Evolutionary conservation across 495 filamentous ascomycete species (phyloP), one percentile per base, ranked within the genome.

Genomic region (Hyaloscypha variabilis): DNA sequence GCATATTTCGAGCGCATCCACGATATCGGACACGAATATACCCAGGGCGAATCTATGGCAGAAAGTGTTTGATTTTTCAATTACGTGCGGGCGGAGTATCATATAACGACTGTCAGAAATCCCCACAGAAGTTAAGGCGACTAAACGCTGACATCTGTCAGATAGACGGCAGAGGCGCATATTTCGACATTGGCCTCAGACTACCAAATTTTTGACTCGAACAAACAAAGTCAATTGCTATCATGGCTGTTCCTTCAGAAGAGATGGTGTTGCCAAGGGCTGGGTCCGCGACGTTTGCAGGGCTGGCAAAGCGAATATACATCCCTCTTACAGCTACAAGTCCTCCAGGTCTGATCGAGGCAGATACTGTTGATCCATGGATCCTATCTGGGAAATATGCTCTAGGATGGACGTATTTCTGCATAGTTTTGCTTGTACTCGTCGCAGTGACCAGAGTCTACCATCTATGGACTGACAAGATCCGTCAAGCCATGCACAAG

Each of bases 341-440:
- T 69, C 90, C 91, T 3, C 80, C 86, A 3, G 89, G 85, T 3
- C 81, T 94, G 42, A 79, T 90, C 19, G 88, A 90, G 72, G 91
- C 93, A 29, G 85, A 85, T 72, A 89, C 87, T 19, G 78, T 88
- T 73, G 93, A 96, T 77, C 89, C 92, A 54, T 97, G 90, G 89
- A 80, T 73, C 13, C 73, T 90, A 73, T 86, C 91, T n/a, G 91
- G 89, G 14, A 94, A 96, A 79, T 96, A 96, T 76, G 91, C 82
- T n/a, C 76, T 92, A 61, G 92, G 90, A 36, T 95, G 91, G 87
- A 90, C 92, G 3, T 97, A 94, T 74, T 95, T 96, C 69, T 86
- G 88, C 52, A 72, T 96, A 28, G 85, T 91, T 59, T 71, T 97
- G 52, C 77, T 93, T 63, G 80, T 85, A 49, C 63, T 87, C 61